phyloP scores from a whole-genome alignment of 139 green algal species.

The Closterium sp. region DNA sequence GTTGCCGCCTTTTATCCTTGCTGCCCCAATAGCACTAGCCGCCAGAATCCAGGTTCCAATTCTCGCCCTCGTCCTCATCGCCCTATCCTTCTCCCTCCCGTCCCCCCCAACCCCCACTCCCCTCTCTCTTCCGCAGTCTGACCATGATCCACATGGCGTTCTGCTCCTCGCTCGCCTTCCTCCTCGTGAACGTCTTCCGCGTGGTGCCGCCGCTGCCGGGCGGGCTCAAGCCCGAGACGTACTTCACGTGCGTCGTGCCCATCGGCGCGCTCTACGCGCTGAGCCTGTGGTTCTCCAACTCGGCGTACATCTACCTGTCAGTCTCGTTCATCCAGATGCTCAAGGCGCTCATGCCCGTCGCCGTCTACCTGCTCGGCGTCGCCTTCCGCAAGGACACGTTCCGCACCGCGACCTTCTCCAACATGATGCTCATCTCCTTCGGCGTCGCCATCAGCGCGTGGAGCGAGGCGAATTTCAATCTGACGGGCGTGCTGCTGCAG shows the following conservation, averaged over 20 bases:
- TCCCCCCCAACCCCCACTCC: neutral
- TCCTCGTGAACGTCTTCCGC: conserved; percentile 45
- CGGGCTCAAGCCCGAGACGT: conserved; percentile 1
- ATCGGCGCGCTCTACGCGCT: conserved; percentile 86
- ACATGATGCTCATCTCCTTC: conserved; percentile 87
- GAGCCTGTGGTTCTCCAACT: conserved; percentile 93
- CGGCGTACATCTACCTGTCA: conserved; percentile 92
- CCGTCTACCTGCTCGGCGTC: conserved; percentile 71
- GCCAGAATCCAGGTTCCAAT: neutral
- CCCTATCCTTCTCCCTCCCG: neutral
- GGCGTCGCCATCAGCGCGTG: conserved; percentile 73
- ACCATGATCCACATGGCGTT: conserved; percentile 61
- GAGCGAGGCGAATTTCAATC: conserved; percentile 78
- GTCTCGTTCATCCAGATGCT: conserved; percentile 99
- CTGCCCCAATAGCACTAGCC: neutral
- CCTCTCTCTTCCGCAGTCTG: too few relatives aligned
- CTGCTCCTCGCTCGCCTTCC: conserved; percentile 46
- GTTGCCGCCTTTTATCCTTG: neutral
- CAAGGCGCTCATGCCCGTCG: conserved; percentile 87
- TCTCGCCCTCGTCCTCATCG: conserved; percentile 56
- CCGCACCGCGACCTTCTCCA: conserved; percentile 52
- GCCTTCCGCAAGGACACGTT: conserved; percentile 73
- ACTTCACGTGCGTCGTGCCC: conserved; percentile 62
- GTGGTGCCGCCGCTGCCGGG: conserved; percentile 36
- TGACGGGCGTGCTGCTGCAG: conserved; percentile 70